Evolutionary conservation across 345 rosid species (phyloP).

Genomic region (Lumnitzera littorea): DNA sequence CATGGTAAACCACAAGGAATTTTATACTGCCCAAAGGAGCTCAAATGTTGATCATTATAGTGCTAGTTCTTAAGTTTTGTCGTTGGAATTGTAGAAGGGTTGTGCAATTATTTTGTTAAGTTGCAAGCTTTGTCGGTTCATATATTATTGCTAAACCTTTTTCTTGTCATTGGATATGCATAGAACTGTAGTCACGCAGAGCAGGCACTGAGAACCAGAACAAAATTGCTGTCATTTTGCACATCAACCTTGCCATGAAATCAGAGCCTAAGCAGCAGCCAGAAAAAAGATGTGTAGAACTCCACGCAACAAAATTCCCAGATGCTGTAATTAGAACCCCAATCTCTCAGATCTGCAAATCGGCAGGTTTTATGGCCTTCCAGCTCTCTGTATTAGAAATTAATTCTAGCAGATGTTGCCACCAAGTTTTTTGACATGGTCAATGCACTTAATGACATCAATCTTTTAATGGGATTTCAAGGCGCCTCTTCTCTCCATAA

Average conservation of each 20-base stretch:
- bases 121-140: too few relatives aligned
- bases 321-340: slow-evolving; percentile 36
- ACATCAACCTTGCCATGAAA: slow-evolving; percentile 7
- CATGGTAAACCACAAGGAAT: too few relatives aligned
- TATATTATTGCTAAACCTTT: too few relatives aligned
- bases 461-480: slow-evolving; percentile 26
- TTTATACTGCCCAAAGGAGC: too few relatives aligned
- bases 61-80: too few relatives aligned
- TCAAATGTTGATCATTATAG: too few relatives aligned
- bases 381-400: slow-evolving; percentile 36
- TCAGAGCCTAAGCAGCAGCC: slow-evolving; percentile 8
- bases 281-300: slow-evolving; percentile 5
- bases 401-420: slow-evolving; percentile 34
- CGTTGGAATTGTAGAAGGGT: too few relatives aligned
- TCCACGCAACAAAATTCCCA: slow-evolving; percentile 22
- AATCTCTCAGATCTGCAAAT: slow-evolving; percentile 53
- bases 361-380: slow-evolving; percentile 36
- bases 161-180: too few relatives aligned
- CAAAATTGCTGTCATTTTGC: not conserved
- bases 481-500: slow-evolving; percentile 34
- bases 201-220: not conserved
- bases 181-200: too few relatives aligned
- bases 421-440: slow-evolving; percentile 38
- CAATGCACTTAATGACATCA: slow-evolving; percentile 35
- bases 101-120: too few relatives aligned